Conservation (phyloP, 176 grass and related monocot species). For the Poa pratensis region DNA sequence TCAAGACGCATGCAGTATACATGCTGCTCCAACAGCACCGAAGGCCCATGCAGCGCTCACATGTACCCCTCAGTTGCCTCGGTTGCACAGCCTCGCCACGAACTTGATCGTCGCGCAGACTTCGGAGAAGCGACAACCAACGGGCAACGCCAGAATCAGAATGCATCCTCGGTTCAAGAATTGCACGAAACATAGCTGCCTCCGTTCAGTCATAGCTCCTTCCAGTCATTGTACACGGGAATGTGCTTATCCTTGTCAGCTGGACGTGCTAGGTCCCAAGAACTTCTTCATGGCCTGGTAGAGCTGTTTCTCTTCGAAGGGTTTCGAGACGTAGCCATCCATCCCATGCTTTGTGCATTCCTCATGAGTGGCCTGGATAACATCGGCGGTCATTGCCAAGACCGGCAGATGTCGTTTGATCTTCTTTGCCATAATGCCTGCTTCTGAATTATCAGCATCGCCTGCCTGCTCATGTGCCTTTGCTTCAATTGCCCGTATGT, state of each 20-base stretch:
- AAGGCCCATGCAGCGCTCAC: background rate
- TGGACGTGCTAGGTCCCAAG: slow-evolving; percentile 46
- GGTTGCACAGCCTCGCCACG: background rate
- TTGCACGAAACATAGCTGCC: slow-evolving; percentile 38
- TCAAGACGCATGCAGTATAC: slow-evolving; percentile 24
- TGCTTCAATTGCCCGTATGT: slow-evolving; percentile 76
- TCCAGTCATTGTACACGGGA: background rate
- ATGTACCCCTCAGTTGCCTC: slow-evolving; percentile 38
- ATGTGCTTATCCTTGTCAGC: slow-evolving; percentile 20
- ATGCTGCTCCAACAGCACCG: slow-evolving; percentile 24
- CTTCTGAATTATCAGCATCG: slow-evolving; percentile 12
- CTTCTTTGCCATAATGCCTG: slow-evolving; percentile 27
- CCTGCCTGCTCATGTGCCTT: slow-evolving; percentile 54
- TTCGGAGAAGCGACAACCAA: background rate
- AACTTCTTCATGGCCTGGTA: slow-evolving; percentile 83
- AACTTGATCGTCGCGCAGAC: background rate
- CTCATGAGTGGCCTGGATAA: slow-evolving; percentile 90
- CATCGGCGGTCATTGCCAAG: slow-evolving; percentile 96
- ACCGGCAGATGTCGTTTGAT: slow-evolving; percentile 64
- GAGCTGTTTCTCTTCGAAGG: slow-evolving; percentile 93
- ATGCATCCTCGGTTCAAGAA: slow-evolving; percentile 16
- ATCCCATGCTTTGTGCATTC: slow-evolving; percentile 86
- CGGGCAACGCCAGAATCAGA: slow-evolving; percentile 25
- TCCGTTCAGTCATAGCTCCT: slow-evolving; percentile 20
- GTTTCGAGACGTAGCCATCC: slow-evolving; percentile 98